phyloP scores from a whole-genome alignment of 306 rosid species.

The Acacia crassicarpa region DNA sequence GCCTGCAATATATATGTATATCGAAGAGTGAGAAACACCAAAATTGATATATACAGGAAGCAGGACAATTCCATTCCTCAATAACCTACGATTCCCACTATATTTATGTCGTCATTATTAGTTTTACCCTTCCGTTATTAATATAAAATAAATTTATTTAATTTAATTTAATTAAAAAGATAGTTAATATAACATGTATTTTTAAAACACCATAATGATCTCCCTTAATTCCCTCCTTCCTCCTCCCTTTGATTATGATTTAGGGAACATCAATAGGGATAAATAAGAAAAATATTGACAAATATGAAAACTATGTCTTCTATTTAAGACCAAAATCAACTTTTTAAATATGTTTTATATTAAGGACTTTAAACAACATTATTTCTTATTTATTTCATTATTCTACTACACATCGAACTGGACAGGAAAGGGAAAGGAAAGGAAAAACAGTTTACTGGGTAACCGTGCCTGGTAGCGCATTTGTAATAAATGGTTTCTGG shows the following conservation, averaged over 20 bases:
- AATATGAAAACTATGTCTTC: no score
- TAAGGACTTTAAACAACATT: background rate
- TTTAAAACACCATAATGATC: no score
- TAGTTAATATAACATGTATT: no score
- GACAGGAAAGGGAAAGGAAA: background rate
- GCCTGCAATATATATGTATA: slow-evolving; percentile 45
- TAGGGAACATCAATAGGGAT: no score
- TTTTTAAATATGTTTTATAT: no score
- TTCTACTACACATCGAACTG: background rate
- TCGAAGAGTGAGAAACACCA: background rate
- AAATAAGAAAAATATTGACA: no score
- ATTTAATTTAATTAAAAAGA: no score
- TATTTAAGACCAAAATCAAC: no score
- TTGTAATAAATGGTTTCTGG: slow-evolving; percentile 92
- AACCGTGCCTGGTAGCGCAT: slow-evolving; percentile 72
- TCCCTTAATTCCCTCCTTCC: no score
- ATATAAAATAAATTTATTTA: no score
- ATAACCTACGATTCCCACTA: background rate
- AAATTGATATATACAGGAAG: background rate
- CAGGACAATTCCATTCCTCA: background rate
- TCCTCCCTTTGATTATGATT: no score
- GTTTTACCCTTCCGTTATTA: no score
- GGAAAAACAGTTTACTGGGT: background rate
- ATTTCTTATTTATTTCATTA: background rate
- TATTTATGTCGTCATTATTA: background rate